phyloP scores from a whole-genome alignment of 305 asterid species.

The Salvia sclarea region DNA sequence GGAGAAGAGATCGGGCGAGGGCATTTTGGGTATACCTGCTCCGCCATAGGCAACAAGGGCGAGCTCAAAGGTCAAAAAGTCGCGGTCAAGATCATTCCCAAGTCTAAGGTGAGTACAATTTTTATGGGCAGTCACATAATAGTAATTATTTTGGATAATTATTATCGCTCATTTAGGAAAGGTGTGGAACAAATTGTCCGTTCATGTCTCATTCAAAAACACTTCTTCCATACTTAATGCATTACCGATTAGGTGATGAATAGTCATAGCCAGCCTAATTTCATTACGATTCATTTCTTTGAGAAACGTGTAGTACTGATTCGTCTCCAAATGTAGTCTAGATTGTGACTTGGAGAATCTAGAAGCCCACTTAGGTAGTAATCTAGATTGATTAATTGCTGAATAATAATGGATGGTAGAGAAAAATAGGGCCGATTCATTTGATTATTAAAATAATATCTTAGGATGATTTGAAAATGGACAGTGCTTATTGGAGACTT shows the following conservation, averaged over 20 bases:
- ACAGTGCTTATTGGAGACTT: too few relatives aligned
- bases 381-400: conserved; percentile 4
- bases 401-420: not conserved
- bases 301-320: not conserved
- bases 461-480: too few relatives aligned
- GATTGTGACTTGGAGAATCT: not conserved
- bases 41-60: conserved; percentile 59
- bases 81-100: conserved; percentile 73
- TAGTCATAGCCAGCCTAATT: not conserved
- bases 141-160: too few relatives aligned
- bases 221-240: conserved; percentile 2
- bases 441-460: not conserved
- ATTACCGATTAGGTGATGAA: conserved; percentile 14
- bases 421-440: not conserved
- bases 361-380: conserved; percentile 7
- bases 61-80: conserved; percentile 57
- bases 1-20: conserved; percentile 74
- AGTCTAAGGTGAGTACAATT: conserved; percentile 48
- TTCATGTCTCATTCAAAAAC: not conserved
- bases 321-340: not conserved
- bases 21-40: conserved; percentile 66
- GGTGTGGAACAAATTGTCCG: not conserved
- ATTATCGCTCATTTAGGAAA: not conserved
- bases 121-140: too few relatives aligned
- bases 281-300: not conserved